phyloP scores from a whole-genome alignment of 148 eudicot species.

The Fagopyrum tataricum region DNA sequence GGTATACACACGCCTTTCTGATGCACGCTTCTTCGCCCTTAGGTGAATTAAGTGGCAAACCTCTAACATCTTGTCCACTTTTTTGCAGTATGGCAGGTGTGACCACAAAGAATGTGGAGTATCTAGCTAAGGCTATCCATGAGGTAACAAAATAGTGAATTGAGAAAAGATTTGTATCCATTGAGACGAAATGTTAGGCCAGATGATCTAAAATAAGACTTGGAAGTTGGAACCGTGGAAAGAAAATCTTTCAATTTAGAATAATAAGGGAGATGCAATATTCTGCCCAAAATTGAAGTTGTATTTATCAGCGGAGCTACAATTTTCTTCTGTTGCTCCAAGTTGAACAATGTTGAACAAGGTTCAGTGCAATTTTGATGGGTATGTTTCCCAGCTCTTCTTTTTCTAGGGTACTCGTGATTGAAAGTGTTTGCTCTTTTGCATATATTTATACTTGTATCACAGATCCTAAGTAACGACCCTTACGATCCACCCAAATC shows the following conservation, averaged over 20 bases:
- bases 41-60: background rate
- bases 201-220: slow-evolving; percentile 3
- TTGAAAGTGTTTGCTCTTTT: too few species aligned
- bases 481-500: too few species aligned
- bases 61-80: background rate
- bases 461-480: too few species aligned
- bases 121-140: slow-evolving; percentile 87
- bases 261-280: background rate
- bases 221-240: background rate
- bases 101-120: slow-evolving; percentile 80
- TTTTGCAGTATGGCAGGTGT: slow-evolving; percentile 89
- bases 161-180: background rate
- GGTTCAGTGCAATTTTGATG: background rate
- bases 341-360: background rate
- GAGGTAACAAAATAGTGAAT: slow-evolving; percentile 63
- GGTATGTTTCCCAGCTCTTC: too few species aligned
- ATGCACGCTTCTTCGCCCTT: background rate
- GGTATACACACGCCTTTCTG: slow-evolving; percentile 30
- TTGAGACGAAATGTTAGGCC: background rate
- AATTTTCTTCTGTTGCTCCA: background rate
- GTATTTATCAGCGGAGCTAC: background rate
- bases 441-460: too few species aligned
- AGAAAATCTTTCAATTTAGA: background rate
- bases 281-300: background rate
- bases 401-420: background rate